phyloP scores from a whole-genome alignment of 345 rosid genomes.

The Punica granatum region DNA sequence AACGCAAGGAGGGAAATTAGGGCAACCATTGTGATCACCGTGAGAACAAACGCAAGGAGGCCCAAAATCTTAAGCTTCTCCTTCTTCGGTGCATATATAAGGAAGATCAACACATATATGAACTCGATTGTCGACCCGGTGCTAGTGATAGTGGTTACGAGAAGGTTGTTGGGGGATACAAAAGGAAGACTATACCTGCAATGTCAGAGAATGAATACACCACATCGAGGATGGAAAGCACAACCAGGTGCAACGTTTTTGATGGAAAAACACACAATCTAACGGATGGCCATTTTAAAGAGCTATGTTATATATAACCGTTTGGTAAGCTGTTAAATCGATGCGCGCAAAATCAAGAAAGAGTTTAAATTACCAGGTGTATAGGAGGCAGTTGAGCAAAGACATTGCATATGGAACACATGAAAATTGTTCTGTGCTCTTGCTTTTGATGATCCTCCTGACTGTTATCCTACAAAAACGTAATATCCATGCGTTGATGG shows the following conservation, averaged over 20 bases:
- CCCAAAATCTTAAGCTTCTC: conserved; percentile 22
- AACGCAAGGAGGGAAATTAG: conserved; percentile 20
- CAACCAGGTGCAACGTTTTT: no score
- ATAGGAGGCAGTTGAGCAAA: conserved; percentile 31
- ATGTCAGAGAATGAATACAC: no score
- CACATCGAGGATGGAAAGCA: no score
- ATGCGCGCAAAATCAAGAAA: no score
- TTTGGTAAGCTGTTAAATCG: background rate
- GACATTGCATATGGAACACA: conserved; percentile 33
- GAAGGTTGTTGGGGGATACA: conserved; percentile 25
- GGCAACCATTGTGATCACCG: conserved; percentile 17
- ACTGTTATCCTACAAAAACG: conserved; percentile 20
- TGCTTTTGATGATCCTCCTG: conserved; percentile 24
- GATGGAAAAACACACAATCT: no score
- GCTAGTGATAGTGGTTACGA: conserved; percentile 25
- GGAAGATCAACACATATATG: conserved; percentile 23
- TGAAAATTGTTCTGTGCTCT: conserved; percentile 31
- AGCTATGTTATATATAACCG: no score
- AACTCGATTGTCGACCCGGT: conserved; percentile 24
- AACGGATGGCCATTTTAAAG: no score
- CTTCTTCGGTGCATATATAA: conserved; percentile 22
- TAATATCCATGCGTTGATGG: background rate
- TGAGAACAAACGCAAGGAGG: conserved; percentile 20
- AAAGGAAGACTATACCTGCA: conserved; percentile 42
- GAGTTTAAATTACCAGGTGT: conserved; percentile 40